These are phyloP conservation scores for Striga asiatica DNA, from an alignment of 257 asterid genomes.

Conservation along the genomic window DNA sequence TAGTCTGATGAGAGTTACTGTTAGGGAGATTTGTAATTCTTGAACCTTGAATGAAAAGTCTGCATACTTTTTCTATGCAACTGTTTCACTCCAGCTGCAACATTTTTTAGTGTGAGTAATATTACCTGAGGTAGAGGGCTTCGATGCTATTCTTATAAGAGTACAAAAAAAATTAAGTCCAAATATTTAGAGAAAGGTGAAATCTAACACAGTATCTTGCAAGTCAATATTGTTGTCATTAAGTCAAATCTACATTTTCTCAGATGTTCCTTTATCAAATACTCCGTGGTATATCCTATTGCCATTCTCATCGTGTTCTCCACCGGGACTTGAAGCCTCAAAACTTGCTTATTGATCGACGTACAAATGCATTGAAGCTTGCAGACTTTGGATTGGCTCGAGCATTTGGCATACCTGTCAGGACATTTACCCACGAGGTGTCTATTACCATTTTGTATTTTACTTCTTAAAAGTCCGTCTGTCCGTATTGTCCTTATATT, in stretches of 20 bases:
- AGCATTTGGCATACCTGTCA: slow-evolving; percentile 95
- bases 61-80: neutral
- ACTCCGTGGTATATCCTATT: slow-evolving; percentile 84
- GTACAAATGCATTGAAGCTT: slow-evolving; percentile 77
- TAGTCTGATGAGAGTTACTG: neutral
- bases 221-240: slow-evolving; percentile 14
- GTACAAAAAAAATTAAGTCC: no score
- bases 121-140: no score
- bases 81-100: no score
- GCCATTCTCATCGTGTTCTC: slow-evolving; percentile 91
- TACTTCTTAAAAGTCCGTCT: neutral
- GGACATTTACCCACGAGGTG: slow-evolving; percentile 94
- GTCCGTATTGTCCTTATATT: no score
- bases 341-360: slow-evolving; percentile 85
- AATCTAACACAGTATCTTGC: no score
- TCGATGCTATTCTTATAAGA: no score
- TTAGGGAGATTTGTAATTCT: neutral
- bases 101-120: no score
- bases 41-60: neutral
- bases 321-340: slow-evolving; percentile 97
- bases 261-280: slow-evolving; percentile 83
- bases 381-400: slow-evolving; percentile 98
- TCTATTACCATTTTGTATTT: neutral
- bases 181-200: no score
- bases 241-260: slow-evolving; percentile 8